Conservation (phyloP, 176 grass and related monocot species). For the Oryza glumipatula region DNA sequence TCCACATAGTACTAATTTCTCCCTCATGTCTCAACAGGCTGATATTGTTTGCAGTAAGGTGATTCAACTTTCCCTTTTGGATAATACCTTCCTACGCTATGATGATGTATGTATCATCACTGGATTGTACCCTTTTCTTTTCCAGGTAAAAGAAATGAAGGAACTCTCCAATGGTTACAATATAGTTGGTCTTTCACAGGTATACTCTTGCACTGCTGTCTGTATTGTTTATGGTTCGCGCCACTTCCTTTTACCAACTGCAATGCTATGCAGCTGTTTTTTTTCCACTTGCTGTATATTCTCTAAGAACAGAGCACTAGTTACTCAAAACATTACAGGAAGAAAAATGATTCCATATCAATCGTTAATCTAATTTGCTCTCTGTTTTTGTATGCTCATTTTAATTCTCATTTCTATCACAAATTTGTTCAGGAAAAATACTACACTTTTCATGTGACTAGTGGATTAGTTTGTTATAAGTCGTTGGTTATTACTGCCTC, state of each 20-base stretch:
- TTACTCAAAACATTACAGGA: not conserved
- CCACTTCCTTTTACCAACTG: not conserved
- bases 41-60: constrained; percentile 83
- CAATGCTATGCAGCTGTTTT: not conserved
- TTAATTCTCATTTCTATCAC: constrained; percentile 8
- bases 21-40: constrained; percentile 53
- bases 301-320: not conserved
- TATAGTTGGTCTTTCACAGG: constrained; percentile 92
- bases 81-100: not conserved
- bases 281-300: not conserved
- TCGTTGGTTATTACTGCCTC: not conserved
- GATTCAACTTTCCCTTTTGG: constrained; percentile 18
- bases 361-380: not conserved
- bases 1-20: not conserved
- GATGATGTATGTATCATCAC: not conserved
- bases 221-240: constrained; percentile 7
- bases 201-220: constrained; percentile 26
- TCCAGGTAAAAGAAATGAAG: constrained; percentile 82
- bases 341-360: not conserved
- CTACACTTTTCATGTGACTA: not conserved
- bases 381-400: constrained; percentile 13
- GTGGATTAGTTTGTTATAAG: not conserved
- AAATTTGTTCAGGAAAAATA: not conserved
- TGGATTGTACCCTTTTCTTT: constrained; percentile 10
- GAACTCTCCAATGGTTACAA: constrained; percentile 77